Percentiles rank a stretch among this genome's conserved stretches.
Conservation (phyloP, 2,329 filamentous ascomycete species). For the Sporothrix luriei region DNA sequence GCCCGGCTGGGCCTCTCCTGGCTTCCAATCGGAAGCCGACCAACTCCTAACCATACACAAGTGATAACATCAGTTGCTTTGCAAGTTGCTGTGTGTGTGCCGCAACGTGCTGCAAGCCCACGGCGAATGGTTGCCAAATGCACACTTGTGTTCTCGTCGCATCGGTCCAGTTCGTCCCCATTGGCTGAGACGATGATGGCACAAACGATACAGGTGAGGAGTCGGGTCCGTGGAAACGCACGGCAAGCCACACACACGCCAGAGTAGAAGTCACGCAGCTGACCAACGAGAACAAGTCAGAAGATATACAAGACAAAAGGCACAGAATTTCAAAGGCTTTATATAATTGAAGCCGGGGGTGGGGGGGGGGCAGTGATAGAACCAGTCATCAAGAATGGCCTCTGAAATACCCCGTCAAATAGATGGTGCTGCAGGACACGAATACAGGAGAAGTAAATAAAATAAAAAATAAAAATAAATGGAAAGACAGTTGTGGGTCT, state of each 20-base stretch:
- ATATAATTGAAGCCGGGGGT: too few species aligned
- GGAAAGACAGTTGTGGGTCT: neutral
- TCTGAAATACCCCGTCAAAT: neutral
- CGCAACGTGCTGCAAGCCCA: neutral
- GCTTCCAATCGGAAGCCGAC: neutral
- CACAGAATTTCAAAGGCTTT: neutral
- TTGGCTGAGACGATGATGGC: neutral
- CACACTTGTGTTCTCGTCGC: neutral
- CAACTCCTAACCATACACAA: too few species aligned
- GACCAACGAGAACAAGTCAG: too few species aligned
- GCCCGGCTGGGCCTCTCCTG: neutral
- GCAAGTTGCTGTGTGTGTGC: neutral
- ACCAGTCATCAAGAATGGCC: neutral
- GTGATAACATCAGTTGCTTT: neutral
- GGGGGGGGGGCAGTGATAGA: neutral
- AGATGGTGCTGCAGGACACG: neutral
- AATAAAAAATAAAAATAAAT: too few species aligned
- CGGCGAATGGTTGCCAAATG: neutral
- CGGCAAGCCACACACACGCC: neutral
- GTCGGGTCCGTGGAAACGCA: neutral
- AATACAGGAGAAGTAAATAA: too few species aligned
- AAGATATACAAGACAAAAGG: conserved; percentile 7
- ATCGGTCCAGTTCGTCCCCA: neutral
- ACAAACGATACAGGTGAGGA: neutral
- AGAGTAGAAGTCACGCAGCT: neutral